These are phyloP conservation scores for Pseudoscleropodium purum DNA, from an alignment of 225 moss, liverwort and hornwort species.

Conservation along the genomic window DNA sequence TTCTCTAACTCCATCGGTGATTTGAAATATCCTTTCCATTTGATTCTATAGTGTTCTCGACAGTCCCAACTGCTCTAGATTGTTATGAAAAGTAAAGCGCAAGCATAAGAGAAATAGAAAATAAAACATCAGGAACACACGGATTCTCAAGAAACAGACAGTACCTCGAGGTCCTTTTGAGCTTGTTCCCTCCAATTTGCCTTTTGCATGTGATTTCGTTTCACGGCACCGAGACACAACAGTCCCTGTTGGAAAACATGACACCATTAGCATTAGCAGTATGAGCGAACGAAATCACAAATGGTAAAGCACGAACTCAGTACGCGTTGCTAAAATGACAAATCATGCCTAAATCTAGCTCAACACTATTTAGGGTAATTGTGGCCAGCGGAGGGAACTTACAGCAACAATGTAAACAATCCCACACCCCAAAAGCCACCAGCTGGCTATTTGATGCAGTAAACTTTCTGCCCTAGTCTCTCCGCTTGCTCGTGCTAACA, in stretches of 20 bases:
- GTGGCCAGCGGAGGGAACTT: neutral
- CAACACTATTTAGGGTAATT: neutral
- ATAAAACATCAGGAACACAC: neutral
- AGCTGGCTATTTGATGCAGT: conserved; percentile 68
- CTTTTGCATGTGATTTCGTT: conserved; percentile 35
- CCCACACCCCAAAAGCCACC: conserved; percentile 71
- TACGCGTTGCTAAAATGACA: neutral
- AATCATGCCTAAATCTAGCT: neutral
- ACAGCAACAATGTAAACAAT: conserved; percentile 69
- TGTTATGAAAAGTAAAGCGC: neutral
- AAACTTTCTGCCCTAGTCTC: conserved; percentile 57
- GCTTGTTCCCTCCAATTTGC: conserved; percentile 41
- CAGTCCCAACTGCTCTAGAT: neutral
- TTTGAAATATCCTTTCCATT: neutral
- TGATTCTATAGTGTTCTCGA: neutral
- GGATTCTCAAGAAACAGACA: neutral
- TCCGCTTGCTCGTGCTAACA: conserved; percentile 63
- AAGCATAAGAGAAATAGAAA: neutral
- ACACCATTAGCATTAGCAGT: neutral
- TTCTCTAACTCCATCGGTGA: neutral
- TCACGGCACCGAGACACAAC: conserved; percentile 40
- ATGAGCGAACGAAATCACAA: neutral
- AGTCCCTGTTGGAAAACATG: conserved; percentile 15
- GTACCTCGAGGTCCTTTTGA: conserved; percentile 48
- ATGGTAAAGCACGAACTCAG: neutral